Percentiles rank a stretch among this genome's conserved stretches.
These are phyloP conservation scores for Macrocybe gigantea DNA, from an alignment of 768 basidiomycete genomes.

Conservation along the genomic window DNA sequence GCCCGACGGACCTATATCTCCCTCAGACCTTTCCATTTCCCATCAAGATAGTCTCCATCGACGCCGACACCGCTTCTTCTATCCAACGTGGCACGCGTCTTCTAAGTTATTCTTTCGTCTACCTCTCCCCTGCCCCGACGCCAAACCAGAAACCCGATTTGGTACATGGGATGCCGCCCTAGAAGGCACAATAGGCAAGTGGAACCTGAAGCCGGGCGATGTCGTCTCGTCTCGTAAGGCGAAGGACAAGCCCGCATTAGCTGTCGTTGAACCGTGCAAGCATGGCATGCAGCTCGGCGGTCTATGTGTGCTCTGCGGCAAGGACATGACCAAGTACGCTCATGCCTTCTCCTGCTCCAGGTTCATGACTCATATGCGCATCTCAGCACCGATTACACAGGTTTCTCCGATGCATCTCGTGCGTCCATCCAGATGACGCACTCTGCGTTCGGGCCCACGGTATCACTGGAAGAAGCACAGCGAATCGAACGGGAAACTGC, in stretches of 20 bases:
- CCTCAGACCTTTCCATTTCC: constrained; percentile 83
- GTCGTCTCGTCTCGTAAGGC: constrained; percentile 55
- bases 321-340: constrained; percentile 87
- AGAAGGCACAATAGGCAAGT: constrained; percentile 69
- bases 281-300: constrained; percentile 92
- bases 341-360: constrained; percentile 5
- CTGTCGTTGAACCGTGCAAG: constrained; percentile 87
- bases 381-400: constrained; percentile 73
- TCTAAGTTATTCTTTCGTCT: constrained; percentile 78
- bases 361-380: not conserved
- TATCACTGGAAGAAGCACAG: constrained; percentile 89
- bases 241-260: constrained; percentile 53
- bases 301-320: constrained; percentile 90
- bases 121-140: constrained; percentile 39
- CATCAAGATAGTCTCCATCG: constrained; percentile 71
- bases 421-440: constrained; percentile 95
- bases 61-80: constrained; percentile 34
- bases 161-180: constrained; percentile 90
- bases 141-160: constrained; percentile 62
- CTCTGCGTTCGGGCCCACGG: constrained; percentile 84
- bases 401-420: constrained; percentile 79
- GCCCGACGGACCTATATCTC: constrained; percentile 70
- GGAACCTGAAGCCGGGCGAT: constrained; percentile 66
- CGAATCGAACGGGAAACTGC: constrained; percentile 83
- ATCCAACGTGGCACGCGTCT: constrained; percentile 73